Percentiles rank a stretch among this genome's conserved stretches.
These are phyloP conservation scores for Pythium grandisporangium DNA, from an alignment of 352 stramenopile species.

Conservation along the genomic window DNA sequence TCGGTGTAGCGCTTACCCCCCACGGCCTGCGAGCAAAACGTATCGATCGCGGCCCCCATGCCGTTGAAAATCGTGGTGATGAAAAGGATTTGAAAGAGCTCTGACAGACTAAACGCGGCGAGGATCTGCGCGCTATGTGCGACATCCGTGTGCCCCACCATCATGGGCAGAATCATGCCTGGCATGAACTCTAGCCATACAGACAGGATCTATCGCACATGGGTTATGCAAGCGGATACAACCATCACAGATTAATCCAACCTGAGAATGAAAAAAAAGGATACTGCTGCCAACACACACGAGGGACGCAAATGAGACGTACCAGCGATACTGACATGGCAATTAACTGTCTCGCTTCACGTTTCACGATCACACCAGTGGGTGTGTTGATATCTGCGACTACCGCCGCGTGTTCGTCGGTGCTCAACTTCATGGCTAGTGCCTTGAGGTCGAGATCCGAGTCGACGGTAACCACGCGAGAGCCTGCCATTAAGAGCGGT, in stretches of 20 bases:
- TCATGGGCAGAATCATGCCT: not conserved
- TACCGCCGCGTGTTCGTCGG: not conserved
- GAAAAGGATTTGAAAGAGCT: constrained; percentile 4
- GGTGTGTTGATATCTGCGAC: constrained; percentile 1
- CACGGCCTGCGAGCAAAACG: constrained; percentile 20
- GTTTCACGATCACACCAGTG: not conserved
- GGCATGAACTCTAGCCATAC: not conserved
- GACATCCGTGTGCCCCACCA: not conserved
- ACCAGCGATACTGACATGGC: not conserved
- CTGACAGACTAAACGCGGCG: not conserved
- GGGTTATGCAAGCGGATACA: not conserved
- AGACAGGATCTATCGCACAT: not conserved
- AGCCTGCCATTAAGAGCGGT: constrained; percentile 6
- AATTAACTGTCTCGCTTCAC: constrained; percentile 1
- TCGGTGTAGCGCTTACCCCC: constrained; percentile 16
- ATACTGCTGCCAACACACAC: not conserved
- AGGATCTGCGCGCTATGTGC: constrained; percentile 6
- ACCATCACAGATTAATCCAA: too few species aligned
- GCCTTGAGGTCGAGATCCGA: constrained; percentile 4
- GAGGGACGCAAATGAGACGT: not conserved
- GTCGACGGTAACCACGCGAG: not conserved
- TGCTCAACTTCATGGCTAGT: constrained; percentile 3
- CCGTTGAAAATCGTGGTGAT: constrained; percentile 14
- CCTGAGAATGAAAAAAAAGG: too few species aligned
- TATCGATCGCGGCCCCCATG: constrained; percentile 17